A percentile compares a stretch with the other conserved stretches of the same genome.
Conservation (phyloP, 306 rosid species). For the Cicer chorassanicum region DNA sequence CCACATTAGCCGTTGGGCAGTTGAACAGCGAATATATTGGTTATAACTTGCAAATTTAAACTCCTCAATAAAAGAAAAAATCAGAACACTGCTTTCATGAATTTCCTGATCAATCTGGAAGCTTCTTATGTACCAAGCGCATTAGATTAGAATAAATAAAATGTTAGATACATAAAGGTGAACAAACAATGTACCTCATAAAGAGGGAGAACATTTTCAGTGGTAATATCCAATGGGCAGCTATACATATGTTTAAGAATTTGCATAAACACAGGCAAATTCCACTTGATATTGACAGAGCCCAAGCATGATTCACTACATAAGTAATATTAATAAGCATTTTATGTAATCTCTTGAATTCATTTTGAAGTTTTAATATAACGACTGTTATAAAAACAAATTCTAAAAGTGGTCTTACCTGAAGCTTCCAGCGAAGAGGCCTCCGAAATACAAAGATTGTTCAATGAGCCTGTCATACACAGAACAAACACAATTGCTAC, state of each 20-base stretch:
- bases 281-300: constrained; percentile 61
- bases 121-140: neutral
- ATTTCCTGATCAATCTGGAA: neutral
- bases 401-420: constrained; percentile 51
- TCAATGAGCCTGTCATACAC: constrained; percentile 59
- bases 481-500: constrained; percentile 12
- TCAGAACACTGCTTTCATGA: neutral
- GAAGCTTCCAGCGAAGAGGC: constrained; percentile 73
- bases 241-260: constrained; percentile 65
- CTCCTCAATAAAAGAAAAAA: constrained; percentile 30
- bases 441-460: constrained; percentile 65
- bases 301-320: constrained; percentile 69
- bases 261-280: constrained; percentile 53
- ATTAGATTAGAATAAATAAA: neutral
- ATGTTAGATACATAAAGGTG: neutral
- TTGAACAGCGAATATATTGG: neutral
- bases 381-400: neutral
- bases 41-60: constrained; percentile 15
- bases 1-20: constrained; percentile 7
- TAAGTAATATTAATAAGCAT: constrained; percentile 21
- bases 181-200: constrained; percentile 62
- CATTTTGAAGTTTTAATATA: constrained; percentile 26
- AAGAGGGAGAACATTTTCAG: constrained; percentile 58
- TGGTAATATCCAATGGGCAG: constrained; percentile 54
- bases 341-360: constrained; percentile 25